phyloP scores from a whole-genome alignment of 805 yeast genomes.

The Nadsonia fulvescens region DNA sequence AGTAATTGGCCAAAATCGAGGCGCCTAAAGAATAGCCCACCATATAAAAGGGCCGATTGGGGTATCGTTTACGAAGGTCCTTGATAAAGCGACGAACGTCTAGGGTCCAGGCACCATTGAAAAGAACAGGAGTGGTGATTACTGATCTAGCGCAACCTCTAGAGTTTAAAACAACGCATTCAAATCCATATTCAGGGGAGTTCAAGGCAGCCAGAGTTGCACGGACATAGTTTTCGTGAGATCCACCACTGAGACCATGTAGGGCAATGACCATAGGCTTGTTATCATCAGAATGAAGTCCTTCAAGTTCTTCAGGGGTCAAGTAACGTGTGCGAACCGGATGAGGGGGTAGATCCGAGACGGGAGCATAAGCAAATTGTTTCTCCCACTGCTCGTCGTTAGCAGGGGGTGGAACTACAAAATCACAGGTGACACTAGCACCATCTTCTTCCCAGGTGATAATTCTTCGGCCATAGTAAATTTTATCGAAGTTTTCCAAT shows the following conservation, averaged over 20 bases:
- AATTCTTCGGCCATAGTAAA: slow-evolving; percentile 67
- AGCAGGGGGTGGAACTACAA: slow-evolving; percentile 29
- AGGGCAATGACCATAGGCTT: slow-evolving; percentile 46
- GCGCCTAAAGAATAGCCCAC: slow-evolving; percentile 79
- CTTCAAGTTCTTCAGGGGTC: slow-evolving; percentile 26
- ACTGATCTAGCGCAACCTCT: slow-evolving; percentile 63
- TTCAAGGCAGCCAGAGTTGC: slow-evolving; percentile 30
- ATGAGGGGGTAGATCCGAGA: slow-evolving; percentile 18
- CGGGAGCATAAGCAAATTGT: slow-evolving; percentile 16
- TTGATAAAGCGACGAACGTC: slow-evolving; percentile 43
- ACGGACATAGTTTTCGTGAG: slow-evolving; percentile 63
- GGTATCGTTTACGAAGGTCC: slow-evolving; percentile 32
- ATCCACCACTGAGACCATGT: slow-evolving; percentile 75
- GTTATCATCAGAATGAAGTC: slow-evolving; percentile 16
- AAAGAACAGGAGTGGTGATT: slow-evolving; percentile 50
- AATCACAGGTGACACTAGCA: slow-evolving; percentile 60
- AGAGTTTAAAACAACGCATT: slow-evolving; percentile 48
- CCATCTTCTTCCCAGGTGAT: slow-evolving; percentile 41
- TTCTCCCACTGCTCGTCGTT: slow-evolving; percentile 19
- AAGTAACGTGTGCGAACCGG: slow-evolving; percentile 39
- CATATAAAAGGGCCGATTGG: slow-evolving; percentile 46
- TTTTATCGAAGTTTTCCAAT: slow-evolving; percentile 31
- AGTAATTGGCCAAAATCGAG: slow-evolving; percentile 47
- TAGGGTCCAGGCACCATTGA: slow-evolving; percentile 53
- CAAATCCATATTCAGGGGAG: slow-evolving; percentile 23